Evolutionary conservation across 768 basidiomycete species (phyloP).

Genomic region (Coprinopsis cinerea): DNA sequence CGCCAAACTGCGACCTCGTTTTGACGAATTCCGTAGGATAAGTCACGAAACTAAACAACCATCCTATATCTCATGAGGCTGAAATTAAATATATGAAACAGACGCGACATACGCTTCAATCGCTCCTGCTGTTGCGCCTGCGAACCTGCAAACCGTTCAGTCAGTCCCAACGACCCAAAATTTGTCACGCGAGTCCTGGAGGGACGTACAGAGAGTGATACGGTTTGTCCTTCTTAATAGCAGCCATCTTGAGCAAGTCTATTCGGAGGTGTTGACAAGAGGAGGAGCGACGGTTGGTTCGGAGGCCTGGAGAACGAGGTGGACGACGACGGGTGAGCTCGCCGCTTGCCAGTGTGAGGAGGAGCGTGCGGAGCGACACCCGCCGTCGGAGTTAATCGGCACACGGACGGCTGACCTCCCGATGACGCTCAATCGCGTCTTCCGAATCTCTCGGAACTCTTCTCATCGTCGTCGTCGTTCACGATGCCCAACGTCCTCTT

Average conservation of each 20-base stretch:
- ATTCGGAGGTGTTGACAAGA: no score
- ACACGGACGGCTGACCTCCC: no score
- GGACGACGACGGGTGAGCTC: no score
- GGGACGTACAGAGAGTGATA: slow-evolving; percentile 61
- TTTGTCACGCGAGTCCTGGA: not conserved
- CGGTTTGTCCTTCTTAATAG: slow-evolving; percentile 68
- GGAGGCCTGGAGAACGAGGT: no score
- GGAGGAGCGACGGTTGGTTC: no score
- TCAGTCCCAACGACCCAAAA: no score
- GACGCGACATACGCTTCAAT: slow-evolving; percentile 72
- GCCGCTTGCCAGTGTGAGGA: no score
- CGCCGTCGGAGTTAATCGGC: no score
- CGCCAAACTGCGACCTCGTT: slow-evolving; percentile 88
- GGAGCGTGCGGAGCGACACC: no score
- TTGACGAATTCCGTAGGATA: slow-evolving; percentile 93
- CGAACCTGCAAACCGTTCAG: slow-evolving; percentile 44
- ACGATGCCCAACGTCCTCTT: slow-evolving; percentile 36
- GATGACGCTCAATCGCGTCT: no score
- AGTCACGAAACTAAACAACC: slow-evolving; percentile 71
- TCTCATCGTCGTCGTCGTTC: not conserved
- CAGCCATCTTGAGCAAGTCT: no score
- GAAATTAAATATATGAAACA: slow-evolving; percentile 6
- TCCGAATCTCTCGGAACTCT: not conserved
- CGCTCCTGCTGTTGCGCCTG: slow-evolving; percentile 89
- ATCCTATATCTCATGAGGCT: slow-evolving; percentile 33